These are phyloP conservation scores for Erysimum pusillum DNA, from an alignment of 441 rosid genomes.

Conservation along the genomic window DNA sequence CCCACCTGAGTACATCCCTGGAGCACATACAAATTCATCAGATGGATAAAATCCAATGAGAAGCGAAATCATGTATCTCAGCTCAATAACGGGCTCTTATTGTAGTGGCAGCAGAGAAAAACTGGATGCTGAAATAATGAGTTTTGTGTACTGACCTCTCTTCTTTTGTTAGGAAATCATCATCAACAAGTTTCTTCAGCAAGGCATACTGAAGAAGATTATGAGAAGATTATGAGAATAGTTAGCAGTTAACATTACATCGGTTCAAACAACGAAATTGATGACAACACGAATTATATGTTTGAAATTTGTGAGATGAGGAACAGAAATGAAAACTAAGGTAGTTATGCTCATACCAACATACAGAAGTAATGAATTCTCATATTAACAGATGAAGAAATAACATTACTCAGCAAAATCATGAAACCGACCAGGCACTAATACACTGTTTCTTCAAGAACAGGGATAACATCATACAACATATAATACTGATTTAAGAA, in stretches of 20 bases:
- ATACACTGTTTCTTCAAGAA: background rate
- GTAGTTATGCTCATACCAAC: background rate
- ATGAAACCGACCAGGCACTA: constrained; percentile 24
- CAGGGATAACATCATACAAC: background rate
- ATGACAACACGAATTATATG: background rate
- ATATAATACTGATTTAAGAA: background rate
- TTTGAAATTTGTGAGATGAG: background rate
- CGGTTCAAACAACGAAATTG: constrained; percentile 2
- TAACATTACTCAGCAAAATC: too few species aligned
- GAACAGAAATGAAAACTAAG: background rate
- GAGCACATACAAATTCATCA: constrained; percentile 33
- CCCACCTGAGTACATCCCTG: constrained; percentile 87
- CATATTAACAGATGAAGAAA: background rate
- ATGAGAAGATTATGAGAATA: constrained; percentile 34
- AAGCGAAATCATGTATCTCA: constrained; percentile 1
- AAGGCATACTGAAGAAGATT: constrained; percentile 69
- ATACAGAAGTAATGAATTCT: background rate
- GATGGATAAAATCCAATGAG: background rate
- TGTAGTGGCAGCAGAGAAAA: background rate
- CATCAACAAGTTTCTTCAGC: constrained; percentile 75
- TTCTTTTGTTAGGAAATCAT: constrained; percentile 62
- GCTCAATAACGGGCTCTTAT: background rate
- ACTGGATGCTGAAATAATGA: constrained; percentile 5
- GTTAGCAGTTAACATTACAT: background rate
- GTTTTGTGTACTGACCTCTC: constrained; percentile 65